Conservation (phyloP, 495 filamentous ascomycete species). For the Lineolata rhizophorae region DNA sequence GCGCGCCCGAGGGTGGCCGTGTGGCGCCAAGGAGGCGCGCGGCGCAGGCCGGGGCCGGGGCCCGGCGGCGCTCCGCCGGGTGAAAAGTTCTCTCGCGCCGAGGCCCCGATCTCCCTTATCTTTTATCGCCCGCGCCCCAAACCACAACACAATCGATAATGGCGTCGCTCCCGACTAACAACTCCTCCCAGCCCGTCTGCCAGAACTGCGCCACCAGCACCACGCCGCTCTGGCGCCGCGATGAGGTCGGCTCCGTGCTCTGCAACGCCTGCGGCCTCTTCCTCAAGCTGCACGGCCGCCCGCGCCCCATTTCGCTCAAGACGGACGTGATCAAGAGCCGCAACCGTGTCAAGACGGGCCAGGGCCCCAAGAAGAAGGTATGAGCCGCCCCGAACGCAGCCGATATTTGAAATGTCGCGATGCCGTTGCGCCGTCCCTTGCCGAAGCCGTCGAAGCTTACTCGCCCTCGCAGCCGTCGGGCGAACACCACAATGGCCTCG, state of each 20-base stretch:
- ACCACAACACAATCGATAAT: too few relatives aligned
- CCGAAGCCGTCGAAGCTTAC: too few relatives aligned
- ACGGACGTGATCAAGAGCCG: slow-evolving; percentile 99
- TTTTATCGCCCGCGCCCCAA: too few relatives aligned
- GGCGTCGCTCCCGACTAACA: slow-evolving; percentile 35
- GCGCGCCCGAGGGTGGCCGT: too few relatives aligned
- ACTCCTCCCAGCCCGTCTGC: slow-evolving; percentile 76
- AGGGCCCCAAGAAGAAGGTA: slow-evolving; percentile 79
- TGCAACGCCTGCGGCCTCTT: slow-evolving; percentile 98
- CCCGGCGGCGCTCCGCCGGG: slow-evolving; percentile 1
- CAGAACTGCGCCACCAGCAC: slow-evolving; percentile 94
- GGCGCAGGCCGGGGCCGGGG: slow-evolving; percentile 27
- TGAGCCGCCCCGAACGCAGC: too few relatives aligned
- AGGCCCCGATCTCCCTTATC: slow-evolving; percentile 1
- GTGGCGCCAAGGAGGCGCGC: too few relatives aligned
- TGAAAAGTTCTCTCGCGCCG: not conserved
- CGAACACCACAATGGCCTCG: too few relatives aligned
- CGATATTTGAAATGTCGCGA: too few relatives aligned
- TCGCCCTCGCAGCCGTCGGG: too few relatives aligned
- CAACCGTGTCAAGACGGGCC: slow-evolving; percentile 87
- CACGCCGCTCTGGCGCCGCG: slow-evolving; percentile 89
- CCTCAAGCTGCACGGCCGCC: slow-evolving; percentile 82
- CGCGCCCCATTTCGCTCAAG: slow-evolving; percentile 88
- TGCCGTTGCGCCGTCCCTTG: too few relatives aligned
- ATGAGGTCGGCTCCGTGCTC: slow-evolving; percentile 90